Conservation (phyloP, 257 asterid species). For the Nicotiana obtusifolia region DNA sequence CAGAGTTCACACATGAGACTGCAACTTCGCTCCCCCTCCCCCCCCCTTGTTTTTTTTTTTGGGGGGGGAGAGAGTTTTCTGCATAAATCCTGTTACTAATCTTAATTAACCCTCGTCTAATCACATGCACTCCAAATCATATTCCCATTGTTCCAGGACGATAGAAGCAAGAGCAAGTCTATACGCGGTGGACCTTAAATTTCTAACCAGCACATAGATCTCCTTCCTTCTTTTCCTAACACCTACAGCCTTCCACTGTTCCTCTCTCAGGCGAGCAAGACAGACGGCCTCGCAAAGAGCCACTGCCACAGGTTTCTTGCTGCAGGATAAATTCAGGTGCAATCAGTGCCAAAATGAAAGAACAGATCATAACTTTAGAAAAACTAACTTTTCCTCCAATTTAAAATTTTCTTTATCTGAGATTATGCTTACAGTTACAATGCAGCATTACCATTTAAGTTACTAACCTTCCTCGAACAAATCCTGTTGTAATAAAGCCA, state of each 20-base stretch:
- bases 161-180: conserved; percentile 83
- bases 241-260: conserved; percentile 58
- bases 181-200: conserved; percentile 80
- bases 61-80: background rate
- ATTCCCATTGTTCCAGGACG: conserved; percentile 64
- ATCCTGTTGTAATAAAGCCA: conserved; percentile 83
- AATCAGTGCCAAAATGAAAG: background rate
- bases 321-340: conserved; percentile 22
- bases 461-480: conserved; percentile 82
- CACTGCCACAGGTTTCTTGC: conserved; percentile 67
- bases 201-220: conserved; percentile 82
- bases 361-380: background rate
- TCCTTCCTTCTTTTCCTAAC: conserved; percentile 55
- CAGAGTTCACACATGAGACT: background rate
- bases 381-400: background rate
- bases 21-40: background rate
- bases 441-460: background rate
- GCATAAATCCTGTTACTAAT: background rate
- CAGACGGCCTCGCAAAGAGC: conserved; percentile 65
- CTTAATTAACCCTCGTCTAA: background rate
- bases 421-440: background rate
- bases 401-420: background rate
- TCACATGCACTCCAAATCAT: conserved; percentile 54
- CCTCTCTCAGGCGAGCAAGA: conserved; percentile 60
- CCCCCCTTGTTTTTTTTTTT: background rate